Evolutionary conservation across 805 yeast species (phyloP), one percentile per base, ranked within the genome.

Genomic region (Barnettozyma sucrosica): DNA sequence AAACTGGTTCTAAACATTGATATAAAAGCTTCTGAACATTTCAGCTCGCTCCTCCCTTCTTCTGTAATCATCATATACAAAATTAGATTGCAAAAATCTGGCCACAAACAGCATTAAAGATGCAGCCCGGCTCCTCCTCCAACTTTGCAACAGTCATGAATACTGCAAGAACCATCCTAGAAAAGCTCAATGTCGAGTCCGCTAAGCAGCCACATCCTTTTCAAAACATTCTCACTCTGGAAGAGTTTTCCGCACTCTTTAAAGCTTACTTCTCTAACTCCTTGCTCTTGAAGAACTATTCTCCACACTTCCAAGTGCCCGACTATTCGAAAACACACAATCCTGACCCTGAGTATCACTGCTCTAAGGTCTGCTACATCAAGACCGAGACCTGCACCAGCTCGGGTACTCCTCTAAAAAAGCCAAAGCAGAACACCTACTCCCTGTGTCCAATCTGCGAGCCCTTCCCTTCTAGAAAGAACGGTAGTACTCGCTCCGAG

Each of bases 371-470:
- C 11, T 43, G 46, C n/a, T 47, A 43, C 33, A 18, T 14, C n/a
- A 14, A 20, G 21, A 14, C 24, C 14, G 50, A 47, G 38, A 7
- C 33, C 9, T 14, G 4, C 18, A 43, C 41, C 7, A 37, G 32
- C 8, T 32, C 43, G 11, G 36, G 44, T 8, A n/a, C 19, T 5
- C 36, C 8, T 7, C 32, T 43, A 8, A 20, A 34, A 10, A 16
- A n/a, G 4, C 41, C 37, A 13, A 46, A 46, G 23, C 32, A n/a
- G 7, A 46, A 46, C 33, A 46, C 50, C 6, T 47, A 47, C 18
- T 28, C 26, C 7, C 16, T 47, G 23, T 47, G 47, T 25, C 50
- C 50, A 4, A 25, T 47, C 4, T 47, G 50, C 21, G 36, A 37
- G 3, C 46, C 47, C 2, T 47, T 47, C 28, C 30, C 26, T 14